Evolutionary conservation across 345 rosid species (phyloP), one percentile per base, ranked within the genome.

Genomic region (Isatis tinctoria): DNA sequence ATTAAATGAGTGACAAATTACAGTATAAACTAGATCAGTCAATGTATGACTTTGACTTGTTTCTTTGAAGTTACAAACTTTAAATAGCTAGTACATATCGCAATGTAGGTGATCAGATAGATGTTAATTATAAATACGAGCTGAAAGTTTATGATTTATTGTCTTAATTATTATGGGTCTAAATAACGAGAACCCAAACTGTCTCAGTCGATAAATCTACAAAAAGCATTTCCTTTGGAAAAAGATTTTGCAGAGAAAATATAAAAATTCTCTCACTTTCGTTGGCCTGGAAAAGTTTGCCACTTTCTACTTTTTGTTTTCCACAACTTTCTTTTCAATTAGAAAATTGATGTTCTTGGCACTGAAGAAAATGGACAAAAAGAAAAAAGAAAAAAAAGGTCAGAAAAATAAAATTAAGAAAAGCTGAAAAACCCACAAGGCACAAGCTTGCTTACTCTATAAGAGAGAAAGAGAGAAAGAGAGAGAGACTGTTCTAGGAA

Each of bases 191-290:
- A 74, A 78, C 78, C 39, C 4, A 67, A 51, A 65, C 65, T 74
- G 82, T 84, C 87, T 9, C 70, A 54, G 61, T 84, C 87, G 26
- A 35, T 36, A 71, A 79, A 73, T 65, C 75, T 65, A 24, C 17
- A 57, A 59, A 68, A 58, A 61, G 35, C 44, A 10, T 14, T 14
- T 52, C n/a, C 30, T 13, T 20, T 9, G 11, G 24, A 35, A 35
- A 35, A 35, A 41, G 4, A 48, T 65, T 65, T 76, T 54, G 63
- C 5, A 9, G 59, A 40, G 48, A 60, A 72, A 69, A 43, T 32
- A 40, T 40, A 52, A 67, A 76, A 43, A 61, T 28, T 22, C 26
- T 41, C 0, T 73, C 70, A 69, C 78, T 74, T 69, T 67, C 59
- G 16, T 22, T 26, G 62, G 74, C 69, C 69, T 39, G 32, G 24